Evolutionary conservation across 805 yeast species (phyloP).

Genomic region (Lachancea thermotolerans): DNA sequence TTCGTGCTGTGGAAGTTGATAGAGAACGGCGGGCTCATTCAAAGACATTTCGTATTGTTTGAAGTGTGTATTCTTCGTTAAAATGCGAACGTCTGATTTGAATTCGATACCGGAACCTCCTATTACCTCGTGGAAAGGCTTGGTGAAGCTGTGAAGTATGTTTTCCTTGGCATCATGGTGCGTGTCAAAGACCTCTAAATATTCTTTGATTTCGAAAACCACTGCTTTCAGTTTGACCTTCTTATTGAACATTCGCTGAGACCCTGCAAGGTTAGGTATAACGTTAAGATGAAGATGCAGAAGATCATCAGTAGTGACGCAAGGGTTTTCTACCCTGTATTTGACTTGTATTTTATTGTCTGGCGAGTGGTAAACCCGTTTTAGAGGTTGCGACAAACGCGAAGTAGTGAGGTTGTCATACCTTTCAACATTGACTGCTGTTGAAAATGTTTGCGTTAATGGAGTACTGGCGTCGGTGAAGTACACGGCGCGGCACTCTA

Average conservation of each 20-base stretch:
- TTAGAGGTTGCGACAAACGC: slow-evolving; percentile 47
- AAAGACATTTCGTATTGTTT: slow-evolving; percentile 29
- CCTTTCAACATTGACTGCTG: slow-evolving; percentile 44
- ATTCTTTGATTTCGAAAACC: slow-evolving; percentile 45
- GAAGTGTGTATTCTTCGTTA: slow-evolving; percentile 24
- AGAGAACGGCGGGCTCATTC: slow-evolving; percentile 25
- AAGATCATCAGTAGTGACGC: slow-evolving; percentile 54
- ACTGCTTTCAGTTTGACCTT: slow-evolving; percentile 39
- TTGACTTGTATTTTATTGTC: slow-evolving; percentile 45
- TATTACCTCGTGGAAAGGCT: slow-evolving; percentile 26
- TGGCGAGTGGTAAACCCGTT: slow-evolving; percentile 38
- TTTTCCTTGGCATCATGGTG: slow-evolving; percentile 42
- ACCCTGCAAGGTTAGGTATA: slow-evolving; percentile 31
- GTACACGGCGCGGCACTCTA: slow-evolving; percentile 32
- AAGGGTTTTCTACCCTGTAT: slow-evolving; percentile 42
- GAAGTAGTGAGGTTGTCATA: slow-evolving; percentile 53
- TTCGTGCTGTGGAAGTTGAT: slow-evolving; percentile 12
- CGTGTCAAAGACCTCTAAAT: slow-evolving; percentile 44
- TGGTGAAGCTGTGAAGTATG: slow-evolving; percentile 32
- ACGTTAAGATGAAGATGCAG: slow-evolving; percentile 36
- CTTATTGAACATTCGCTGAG: slow-evolving; percentile 20
- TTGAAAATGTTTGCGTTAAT: slow-evolving; percentile 14
- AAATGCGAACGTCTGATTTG: slow-evolving; percentile 20
- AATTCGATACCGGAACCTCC: slow-evolving; percentile 26
- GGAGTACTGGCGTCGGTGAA: slow-evolving; percentile 2